Percentiles rank a stretch among this genome's conserved stretches.
These are phyloP conservation scores for Malus fusca DNA, from an alignment of 306 rosid genomes.

Conservation along the genomic window DNA sequence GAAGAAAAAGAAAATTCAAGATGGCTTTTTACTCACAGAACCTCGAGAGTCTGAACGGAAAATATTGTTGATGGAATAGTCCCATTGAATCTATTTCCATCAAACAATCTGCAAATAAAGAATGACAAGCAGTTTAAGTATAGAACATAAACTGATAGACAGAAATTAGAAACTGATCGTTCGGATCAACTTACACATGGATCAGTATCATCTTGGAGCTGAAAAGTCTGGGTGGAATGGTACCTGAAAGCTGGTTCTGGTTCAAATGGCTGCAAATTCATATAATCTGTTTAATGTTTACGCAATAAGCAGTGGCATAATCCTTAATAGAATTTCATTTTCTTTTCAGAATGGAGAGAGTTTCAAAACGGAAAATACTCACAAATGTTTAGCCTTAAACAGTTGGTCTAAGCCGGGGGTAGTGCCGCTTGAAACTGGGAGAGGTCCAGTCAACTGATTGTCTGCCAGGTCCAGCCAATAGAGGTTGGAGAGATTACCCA, in stretches of 20 bases:
- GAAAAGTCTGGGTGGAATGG: constrained; percentile 62
- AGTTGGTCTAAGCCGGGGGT: constrained; percentile 76
- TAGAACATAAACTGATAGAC: not conserved
- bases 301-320: not conserved
- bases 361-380: constrained; percentile 21
- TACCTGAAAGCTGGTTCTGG: constrained; percentile 79
- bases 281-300: not conserved
- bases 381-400: constrained; percentile 78
- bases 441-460: constrained; percentile 56
- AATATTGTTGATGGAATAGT: constrained; percentile 61
- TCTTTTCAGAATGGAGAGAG: too few relatives aligned
- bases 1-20: constrained; percentile 6
- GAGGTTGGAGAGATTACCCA: constrained; percentile 83
- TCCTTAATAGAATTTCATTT: not conserved
- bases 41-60: constrained; percentile 71
- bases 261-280: constrained; percentile 81
- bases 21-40: constrained; percentile 70
- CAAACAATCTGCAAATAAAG: constrained; percentile 54
- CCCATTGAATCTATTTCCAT: constrained; percentile 67
- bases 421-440: constrained; percentile 59
- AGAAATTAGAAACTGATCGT: not conserved
- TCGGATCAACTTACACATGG: constrained; percentile 59
- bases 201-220: constrained; percentile 65
- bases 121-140: not conserved
- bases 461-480: constrained; percentile 88